Conservation (phyloP, 176 grass and related monocot species). For the Triticum monococcum region DNA sequence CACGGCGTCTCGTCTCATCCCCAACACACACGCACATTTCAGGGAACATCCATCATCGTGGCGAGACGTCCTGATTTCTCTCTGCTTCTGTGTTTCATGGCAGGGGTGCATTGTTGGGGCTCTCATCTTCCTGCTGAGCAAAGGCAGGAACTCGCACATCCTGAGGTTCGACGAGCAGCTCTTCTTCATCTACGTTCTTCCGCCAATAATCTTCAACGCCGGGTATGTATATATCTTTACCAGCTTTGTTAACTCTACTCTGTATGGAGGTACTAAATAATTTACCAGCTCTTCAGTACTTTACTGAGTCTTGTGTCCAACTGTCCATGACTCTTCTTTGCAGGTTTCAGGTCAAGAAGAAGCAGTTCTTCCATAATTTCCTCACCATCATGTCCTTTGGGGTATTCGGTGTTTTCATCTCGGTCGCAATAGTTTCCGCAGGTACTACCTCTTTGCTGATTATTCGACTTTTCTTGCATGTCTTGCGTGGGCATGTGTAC, state of each 20-base stretch:
- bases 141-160: slow-evolving; percentile 71
- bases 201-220: slow-evolving; percentile 93
- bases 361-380: slow-evolving; percentile 95
- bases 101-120: slow-evolving; percentile 70
- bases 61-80: not conserved
- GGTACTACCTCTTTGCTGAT: slow-evolving; percentile 30
- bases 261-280: not conserved
- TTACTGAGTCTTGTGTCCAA: not conserved
- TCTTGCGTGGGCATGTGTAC: not conserved
- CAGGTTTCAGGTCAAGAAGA: slow-evolving; percentile 97
- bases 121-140: slow-evolving; percentile 60
- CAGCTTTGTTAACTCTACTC: not conserved
- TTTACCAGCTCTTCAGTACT: not conserved
- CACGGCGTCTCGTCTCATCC: not conserved
- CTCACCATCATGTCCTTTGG: slow-evolving; percentile 94
- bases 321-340: not conserved
- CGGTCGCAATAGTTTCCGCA: slow-evolving; percentile 63
- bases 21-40: not conserved
- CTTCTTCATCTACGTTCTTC: slow-evolving; percentile 93
- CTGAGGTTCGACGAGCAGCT: slow-evolving; percentile 84
- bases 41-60: not conserved
- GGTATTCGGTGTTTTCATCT: slow-evolving; percentile 81
- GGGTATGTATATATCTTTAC: slow-evolving; percentile 32
- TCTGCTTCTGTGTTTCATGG: not conserved
- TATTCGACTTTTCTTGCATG: not conserved